phyloP scores from a whole-genome alignment of 768 basidiomycete species.

The Coprinellus aureogranulatus region DNA sequence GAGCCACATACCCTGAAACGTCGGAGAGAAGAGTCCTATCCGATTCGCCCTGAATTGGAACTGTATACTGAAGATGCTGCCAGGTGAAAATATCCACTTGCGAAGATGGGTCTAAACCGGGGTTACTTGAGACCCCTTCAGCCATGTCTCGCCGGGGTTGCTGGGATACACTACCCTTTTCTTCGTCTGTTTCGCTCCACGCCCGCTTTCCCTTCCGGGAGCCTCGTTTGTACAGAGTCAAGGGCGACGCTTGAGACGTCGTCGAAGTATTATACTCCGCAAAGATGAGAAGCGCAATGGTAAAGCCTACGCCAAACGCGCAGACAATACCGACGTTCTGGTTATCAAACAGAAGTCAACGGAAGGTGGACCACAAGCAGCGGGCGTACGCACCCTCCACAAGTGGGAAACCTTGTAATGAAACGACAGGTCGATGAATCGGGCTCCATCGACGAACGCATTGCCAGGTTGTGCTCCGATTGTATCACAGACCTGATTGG shows the following conservation, averaged over 20 bases:
- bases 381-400: slow-evolving; percentile 38
- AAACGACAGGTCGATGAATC: slow-evolving; percentile 47
- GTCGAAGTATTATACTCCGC: slow-evolving; percentile 50
- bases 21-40: slow-evolving; percentile 21
- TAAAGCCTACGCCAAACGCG: slow-evolving; percentile 63
- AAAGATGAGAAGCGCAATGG: slow-evolving; percentile 51
- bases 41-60: neutral
- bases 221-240: slow-evolving; percentile 62
- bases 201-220: slow-evolving; percentile 10
- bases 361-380: neutral
- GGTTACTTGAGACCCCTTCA: slow-evolving; percentile 17
- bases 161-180: slow-evolving; percentile 40
- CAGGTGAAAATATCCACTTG: slow-evolving; percentile 70
- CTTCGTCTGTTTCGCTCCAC: slow-evolving; percentile 24
- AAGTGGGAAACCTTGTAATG: slow-evolving; percentile 38
- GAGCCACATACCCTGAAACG: slow-evolving; percentile 11
- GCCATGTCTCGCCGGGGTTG: slow-evolving; percentile 18
- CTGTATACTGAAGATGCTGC: neutral
- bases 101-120: slow-evolving; percentile 20
- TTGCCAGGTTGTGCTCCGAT: slow-evolving; percentile 62
- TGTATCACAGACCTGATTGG: slow-evolving; percentile 74
- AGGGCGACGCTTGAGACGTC: slow-evolving; percentile 23
- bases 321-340: slow-evolving; percentile 68
- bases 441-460: slow-evolving; percentile 54
- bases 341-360: neutral